Base-by-base conservation (phyloP, 116 monocot species). In the Zostera marina region DNA sequence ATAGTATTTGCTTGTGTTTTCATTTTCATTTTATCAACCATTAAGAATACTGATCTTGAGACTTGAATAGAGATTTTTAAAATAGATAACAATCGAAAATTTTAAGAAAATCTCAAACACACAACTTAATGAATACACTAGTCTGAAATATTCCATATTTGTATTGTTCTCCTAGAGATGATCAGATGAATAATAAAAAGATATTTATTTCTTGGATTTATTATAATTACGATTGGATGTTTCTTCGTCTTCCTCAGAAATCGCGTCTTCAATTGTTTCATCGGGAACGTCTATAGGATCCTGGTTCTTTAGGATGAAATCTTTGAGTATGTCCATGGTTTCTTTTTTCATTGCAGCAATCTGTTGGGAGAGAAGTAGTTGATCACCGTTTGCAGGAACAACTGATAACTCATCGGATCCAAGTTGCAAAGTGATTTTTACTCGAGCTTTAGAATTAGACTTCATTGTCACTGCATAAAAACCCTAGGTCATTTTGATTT, bases 271-370 rank as follows among this genome's bases (percentile, higher is more conserved):
- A 10, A 65, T 13, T 1, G 63, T 39, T 58, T 67, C 67, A 41
- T 67, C 67, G 5, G 59, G 47, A 67, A 67, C 67, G 8, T 67
- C 58, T 16, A 8, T 40, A 9, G 67, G 67, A 58, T 12, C 67
- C 32, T 67, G 47, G 43, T 67, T 46, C 22, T 49, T 67, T 49
- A 58, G 17, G 9, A 59, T 59, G 49, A 67, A 67, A 11, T 56
- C 48, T 21, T 67, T 67, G 9, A 67, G 59, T 58, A 59, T 58
- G 39, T 4, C 22, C 67, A 67, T 67, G 67, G 58, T 49, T 16
- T 58, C 8, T 12, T 67, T 58, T 48, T 67, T 59, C 40, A 59
- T 44, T 52, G 47, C 17, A 54, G 59, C 59, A 58, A 67, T 24
- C n/a, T 67, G 67, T 12, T 67, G 32, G 4, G 67, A 67, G 38